Evolutionary conservation across 371 early-diverging fungal species (phyloP).

Genomic region (Phascolomyces articulosus): DNA sequence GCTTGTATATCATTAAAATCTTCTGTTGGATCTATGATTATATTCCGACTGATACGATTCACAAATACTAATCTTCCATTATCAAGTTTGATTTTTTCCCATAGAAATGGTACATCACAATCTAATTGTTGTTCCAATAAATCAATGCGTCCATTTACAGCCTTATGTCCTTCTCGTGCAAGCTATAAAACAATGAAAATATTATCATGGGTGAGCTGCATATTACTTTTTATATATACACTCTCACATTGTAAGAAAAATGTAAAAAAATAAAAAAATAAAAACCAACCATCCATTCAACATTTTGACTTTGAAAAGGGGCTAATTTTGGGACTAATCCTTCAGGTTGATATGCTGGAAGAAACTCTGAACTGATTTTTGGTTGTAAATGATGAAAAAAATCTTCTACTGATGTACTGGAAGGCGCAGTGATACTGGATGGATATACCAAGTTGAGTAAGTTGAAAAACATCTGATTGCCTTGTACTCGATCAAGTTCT

Average conservation of each 20-base stretch:
- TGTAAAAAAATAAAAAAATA: background rate
- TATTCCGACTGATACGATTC: slow-evolving; percentile 16
- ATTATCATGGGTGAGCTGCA: too few relatives aligned
- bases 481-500: background rate
- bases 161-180: slow-evolving; percentile 26
- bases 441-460: slow-evolving; percentile 10
- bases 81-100: slow-evolving; percentile 13
- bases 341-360: slow-evolving; percentile 13
- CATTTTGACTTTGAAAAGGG: slow-evolving; percentile 45
- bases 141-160: slow-evolving; percentile 5
- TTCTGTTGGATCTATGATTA: background rate
- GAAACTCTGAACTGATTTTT: slow-evolving; percentile 9
- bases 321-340: slow-evolving; percentile 20
- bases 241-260: background rate
- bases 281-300: slow-evolving; percentile 38
- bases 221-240: too few relatives aligned
- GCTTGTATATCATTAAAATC: slow-evolving; percentile 2
- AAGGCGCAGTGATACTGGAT: background rate
- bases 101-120: slow-evolving; percentile 15
- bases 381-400: slow-evolving; percentile 38
- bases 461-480: background rate
- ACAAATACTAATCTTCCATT: slow-evolving; percentile 11
- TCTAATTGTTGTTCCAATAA: background rate
- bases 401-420: slow-evolving; percentile 15
- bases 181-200: background rate